Base-by-base conservation (phyloP, 139 green algal genomes). In the Nannochloris sp. region DNA sequence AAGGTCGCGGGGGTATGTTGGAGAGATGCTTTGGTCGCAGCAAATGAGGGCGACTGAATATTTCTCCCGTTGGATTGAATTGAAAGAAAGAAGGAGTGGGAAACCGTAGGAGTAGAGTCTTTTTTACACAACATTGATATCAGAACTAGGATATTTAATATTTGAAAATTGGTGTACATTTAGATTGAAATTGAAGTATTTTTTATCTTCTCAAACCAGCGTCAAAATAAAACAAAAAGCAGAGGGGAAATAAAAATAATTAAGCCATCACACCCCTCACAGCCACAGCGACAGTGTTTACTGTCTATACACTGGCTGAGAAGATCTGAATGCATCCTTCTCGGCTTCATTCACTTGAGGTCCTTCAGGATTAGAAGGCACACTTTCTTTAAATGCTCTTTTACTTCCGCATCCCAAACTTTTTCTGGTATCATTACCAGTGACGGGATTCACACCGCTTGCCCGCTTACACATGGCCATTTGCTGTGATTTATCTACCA, bases 401-500 rank as follows among this genome's bases (percentile, higher is more conserved):
- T 65, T 68, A 39, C 66, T 80, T 57, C 85, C 85, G 62, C 91
- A 97, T 14, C 85, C 89, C 25, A 98, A 81, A 60, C 67, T 87
- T 77, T 90, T 85, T 54, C 92, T 75, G 0, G 92, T 98, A 30
- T 57, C 60, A 3, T 90, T 83, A 15, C 87, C 85, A 25, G 84
- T 89, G 10, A 87, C 42, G 2, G 89, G 71, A 77, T 97, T 98
- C 10, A 73, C 67, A 27, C 90, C 90, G 60, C 86, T 80, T 1
- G 92, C 92, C 60, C 91, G 93, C 34, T 83, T 82, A 74, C 88
- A 96, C 46, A 96, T 72, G 0, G 78, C 76, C 63, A 90, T 85
- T 67, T 96, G 90, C 75, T 93, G 84, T 32, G 81, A 70, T 65
- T 83, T 87, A 83, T 98, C 92, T 2, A 98, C 32, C 29, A 98